Percentiles rank a stretch among this genome's conserved stretches.
These are phyloP conservation scores for Talaromyces sp. DNA, from an alignment of 2,329 filamentous ascomycete genomes.

Conservation along the genomic window DNA sequence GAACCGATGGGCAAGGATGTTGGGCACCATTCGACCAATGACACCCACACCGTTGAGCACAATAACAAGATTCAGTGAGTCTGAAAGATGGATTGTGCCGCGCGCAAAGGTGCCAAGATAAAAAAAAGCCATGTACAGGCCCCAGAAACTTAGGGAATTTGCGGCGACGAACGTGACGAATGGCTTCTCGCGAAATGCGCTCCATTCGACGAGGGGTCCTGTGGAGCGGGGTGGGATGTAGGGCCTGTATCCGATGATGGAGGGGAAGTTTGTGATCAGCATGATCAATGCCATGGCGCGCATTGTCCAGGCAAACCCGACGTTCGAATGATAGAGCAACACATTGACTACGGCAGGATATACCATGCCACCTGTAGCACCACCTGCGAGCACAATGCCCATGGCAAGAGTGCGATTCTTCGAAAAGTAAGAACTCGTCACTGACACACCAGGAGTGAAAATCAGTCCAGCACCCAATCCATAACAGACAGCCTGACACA, in stretches of 20 bases:
- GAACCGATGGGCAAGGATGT: constrained; percentile 8
- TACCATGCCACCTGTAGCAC: constrained; percentile 43
- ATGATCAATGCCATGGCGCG: constrained; percentile 16
- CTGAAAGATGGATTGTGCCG: constrained; percentile 3
- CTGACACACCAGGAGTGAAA: constrained; percentile 40
- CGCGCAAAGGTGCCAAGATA: constrained; percentile 30
- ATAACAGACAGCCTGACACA: constrained; percentile 44
- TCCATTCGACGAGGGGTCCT: constrained; percentile 17
- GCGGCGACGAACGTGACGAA: constrained; percentile 12
- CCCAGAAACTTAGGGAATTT: constrained; percentile 17
- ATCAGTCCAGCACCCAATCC: constrained; percentile 43
- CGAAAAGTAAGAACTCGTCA: constrained; percentile 44
- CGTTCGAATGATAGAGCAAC: constrained; percentile 23
- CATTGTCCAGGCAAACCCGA: constrained; percentile 16
- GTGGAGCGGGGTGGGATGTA: constrained; percentile 10
- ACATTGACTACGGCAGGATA: constrained; percentile 45
- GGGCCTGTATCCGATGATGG: constrained; percentile 14
- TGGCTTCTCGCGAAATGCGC: constrained; percentile 14
- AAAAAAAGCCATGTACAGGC: constrained; percentile 18
- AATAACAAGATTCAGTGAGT: constrained; percentile 14
- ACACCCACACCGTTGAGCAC: constrained; percentile 16
- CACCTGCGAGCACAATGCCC: constrained; percentile 37
- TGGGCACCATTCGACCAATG: constrained; percentile 15
- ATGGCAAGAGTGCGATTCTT: constrained; percentile 40
- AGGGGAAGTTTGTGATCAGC: constrained; percentile 15